A percentile compares a stretch with the other conserved stretches of the same genome.
Evolutionary conservation across 202 grass and related monocot genomes (phyloP).

Genomic region (Bolboschoenoplectus hybrid): DNA sequence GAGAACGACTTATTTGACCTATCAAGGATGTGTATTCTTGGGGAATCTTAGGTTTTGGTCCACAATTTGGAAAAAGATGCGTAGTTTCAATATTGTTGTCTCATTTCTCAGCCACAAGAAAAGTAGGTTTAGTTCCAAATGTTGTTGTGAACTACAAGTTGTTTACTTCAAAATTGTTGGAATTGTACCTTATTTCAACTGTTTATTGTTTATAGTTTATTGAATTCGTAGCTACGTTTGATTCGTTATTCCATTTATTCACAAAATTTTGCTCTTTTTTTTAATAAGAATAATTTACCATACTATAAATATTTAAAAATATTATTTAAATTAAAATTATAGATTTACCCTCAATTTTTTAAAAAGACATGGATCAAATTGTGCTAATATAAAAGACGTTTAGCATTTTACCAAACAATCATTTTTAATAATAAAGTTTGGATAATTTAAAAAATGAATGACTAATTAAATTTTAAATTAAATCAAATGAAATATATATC

Average conservation of each 20-base stretch:
- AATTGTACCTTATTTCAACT: constrained; percentile 20
- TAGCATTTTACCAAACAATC: too few species aligned
- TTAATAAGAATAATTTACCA: neutral
- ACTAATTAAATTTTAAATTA: too few species aligned
- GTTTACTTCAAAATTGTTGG: constrained; percentile 20
- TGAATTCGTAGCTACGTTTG: neutral
- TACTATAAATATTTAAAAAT: too few species aligned
- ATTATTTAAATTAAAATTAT: too few species aligned
- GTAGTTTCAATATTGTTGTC: constrained; percentile 22
- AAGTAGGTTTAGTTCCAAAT: neutral
- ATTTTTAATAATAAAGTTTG: too few species aligned
- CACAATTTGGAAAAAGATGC: neutral
- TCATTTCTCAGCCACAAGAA: neutral
- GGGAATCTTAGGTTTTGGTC: constrained; percentile 16
- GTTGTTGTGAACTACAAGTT: neutral
- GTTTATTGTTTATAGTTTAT: constrained; percentile 22
- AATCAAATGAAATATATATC: too few species aligned
- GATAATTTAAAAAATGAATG: too few species aligned
- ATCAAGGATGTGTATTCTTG: neutral
- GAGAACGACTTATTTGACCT: constrained; percentile 3
- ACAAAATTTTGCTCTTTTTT: neutral
- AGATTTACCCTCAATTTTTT: too few species aligned
- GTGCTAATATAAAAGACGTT: too few species aligned
- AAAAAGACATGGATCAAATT: too few species aligned
- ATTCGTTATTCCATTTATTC: neutral